A percentile compares a stretch with the other conserved stretches of the same genome.
Evolutionary conservation across 768 basidiomycete species (phyloP).

Genomic region (Kwoniella mangroviensis): DNA sequence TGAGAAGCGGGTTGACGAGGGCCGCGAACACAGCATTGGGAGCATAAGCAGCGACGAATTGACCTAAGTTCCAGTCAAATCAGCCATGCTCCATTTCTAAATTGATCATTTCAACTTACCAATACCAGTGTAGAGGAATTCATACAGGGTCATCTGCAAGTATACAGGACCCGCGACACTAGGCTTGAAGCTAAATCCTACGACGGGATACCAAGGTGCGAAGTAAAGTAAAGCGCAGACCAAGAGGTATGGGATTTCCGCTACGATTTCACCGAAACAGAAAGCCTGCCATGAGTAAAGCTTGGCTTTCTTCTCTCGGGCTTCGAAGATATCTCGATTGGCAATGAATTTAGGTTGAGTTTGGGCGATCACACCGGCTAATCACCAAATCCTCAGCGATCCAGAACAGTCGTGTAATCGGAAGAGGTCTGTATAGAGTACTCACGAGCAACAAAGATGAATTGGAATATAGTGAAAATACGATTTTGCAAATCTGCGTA

Average conservation of each 20-base stretch:
- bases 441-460: slow-evolving; percentile 42
- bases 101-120: slow-evolving; percentile 23
- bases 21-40: slow-evolving; percentile 52
- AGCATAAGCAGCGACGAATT: slow-evolving; percentile 54
- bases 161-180: slow-evolving; percentile 51
- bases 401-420: slow-evolving; percentile 60
- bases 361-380: slow-evolving; percentile 74
- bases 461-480: slow-evolving; percentile 60
- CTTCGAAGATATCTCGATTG: slow-evolving; percentile 62
- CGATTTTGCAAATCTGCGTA: slow-evolving; percentile 44
- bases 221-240: slow-evolving; percentile 52
- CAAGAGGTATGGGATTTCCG: slow-evolving; percentile 43
- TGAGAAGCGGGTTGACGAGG: slow-evolving; percentile 52
- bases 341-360: slow-evolving; percentile 79
- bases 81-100: not conserved
- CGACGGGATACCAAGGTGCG: slow-evolving; percentile 46
- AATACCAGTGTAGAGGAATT: slow-evolving; percentile 56
- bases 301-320: slow-evolving; percentile 47
- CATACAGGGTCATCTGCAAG: slow-evolving; percentile 54
- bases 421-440: not conserved
- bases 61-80: slow-evolving; percentile 18
- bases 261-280: slow-evolving; percentile 45
- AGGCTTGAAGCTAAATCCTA: slow-evolving; percentile 49
- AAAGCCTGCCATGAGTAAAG: slow-evolving; percentile 51
- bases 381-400: slow-evolving; percentile 23